Base-by-base conservation (phyloP, 2,329 filamentous ascomycete genomes). In the Diaporthe batatas region DNA sequence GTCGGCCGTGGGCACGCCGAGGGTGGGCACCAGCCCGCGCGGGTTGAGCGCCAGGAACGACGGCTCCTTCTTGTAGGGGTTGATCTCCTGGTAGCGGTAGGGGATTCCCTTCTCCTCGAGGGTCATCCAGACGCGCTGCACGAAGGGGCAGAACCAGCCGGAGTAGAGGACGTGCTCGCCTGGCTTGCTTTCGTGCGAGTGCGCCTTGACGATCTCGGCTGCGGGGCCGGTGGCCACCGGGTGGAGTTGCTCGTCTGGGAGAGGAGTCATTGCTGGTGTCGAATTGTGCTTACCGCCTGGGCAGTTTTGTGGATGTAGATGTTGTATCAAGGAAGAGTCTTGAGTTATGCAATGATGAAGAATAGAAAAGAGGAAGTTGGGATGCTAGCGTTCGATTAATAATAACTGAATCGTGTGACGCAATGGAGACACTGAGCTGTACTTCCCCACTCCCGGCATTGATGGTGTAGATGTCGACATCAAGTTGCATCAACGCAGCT, bases 21-120 rank as follows among this genome's bases (percentile, higher is more conserved):
- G 84, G 0, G 92, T 94, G 1, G 93, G 93, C 1, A 95, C 91
- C 1, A 95, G 86, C 1, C 92, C 92, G 36, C 92, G 89, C 0
- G 92, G 93, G 78, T 95, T 95, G 75, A 94, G 84, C 16, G 86
- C 84, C 47, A 94, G 84, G 42, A 94, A 90, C 0, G 87, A 90
- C 3, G 88, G 81, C 0, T 89, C 90, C 78, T 94, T 94, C 80
- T 90, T 85, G 83, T 94, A 94, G 0, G 92, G 92, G 79, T 94
- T 94, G 68, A 94, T 90, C 83, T 93, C 91, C 75, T 92, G 86
- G 79, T 93, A 93, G 82, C 94, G 90, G 79, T 94, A 92, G 23
- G 89, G 87, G 34, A 94, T 91, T 2, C 85, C 82, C 80, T 94
- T 94, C 79, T 94, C 92, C 77, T 91, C 87, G 14, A 94, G 86